Evolutionary conservation across 495 filamentous ascomycete genomes (phyloP).

Genomic region (Penicillium lividum): DNA sequence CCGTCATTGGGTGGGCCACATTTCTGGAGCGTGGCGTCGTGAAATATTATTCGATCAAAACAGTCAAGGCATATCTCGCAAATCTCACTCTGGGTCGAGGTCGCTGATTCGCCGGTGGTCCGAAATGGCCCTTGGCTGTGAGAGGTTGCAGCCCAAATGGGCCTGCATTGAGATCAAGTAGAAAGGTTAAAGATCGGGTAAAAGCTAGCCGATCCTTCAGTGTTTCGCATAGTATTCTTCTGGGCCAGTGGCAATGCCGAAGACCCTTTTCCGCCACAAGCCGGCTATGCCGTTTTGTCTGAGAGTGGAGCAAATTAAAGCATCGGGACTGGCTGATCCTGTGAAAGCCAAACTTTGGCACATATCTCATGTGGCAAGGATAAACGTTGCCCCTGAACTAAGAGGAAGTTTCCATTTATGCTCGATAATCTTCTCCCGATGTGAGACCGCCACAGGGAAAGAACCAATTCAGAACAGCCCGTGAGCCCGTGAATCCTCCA

Average conservation of each 20-base stretch:
- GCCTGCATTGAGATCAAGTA: background rate
- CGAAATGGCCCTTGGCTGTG: background rate
- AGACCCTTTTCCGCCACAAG: background rate
- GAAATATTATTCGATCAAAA: background rate
- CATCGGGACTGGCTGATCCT: background rate
- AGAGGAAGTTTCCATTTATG: too few species aligned
- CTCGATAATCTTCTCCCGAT: too few species aligned
- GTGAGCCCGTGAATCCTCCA: too few species aligned
- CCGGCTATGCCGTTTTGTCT: background rate
- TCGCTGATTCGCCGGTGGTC: background rate
- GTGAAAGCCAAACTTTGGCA: background rate
- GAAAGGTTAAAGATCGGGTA: background rate
- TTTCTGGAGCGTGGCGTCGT: background rate
- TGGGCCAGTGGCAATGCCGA: background rate
- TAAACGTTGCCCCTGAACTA: background rate
- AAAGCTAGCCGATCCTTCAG: background rate
- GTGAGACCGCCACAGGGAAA: too few species aligned
- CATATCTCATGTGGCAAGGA: constrained; percentile 1
- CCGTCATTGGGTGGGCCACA: constrained; percentile 13
- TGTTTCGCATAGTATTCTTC: background rate
- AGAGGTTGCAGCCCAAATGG: background rate
- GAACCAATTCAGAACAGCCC: too few species aligned
- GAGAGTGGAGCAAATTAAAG: background rate
- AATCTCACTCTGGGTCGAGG: background rate
- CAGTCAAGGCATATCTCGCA: background rate